Evolutionary conservation across 2,329 filamentous ascomycete species (phyloP).

Genomic region (Aureobasidium uvarum): DNA sequence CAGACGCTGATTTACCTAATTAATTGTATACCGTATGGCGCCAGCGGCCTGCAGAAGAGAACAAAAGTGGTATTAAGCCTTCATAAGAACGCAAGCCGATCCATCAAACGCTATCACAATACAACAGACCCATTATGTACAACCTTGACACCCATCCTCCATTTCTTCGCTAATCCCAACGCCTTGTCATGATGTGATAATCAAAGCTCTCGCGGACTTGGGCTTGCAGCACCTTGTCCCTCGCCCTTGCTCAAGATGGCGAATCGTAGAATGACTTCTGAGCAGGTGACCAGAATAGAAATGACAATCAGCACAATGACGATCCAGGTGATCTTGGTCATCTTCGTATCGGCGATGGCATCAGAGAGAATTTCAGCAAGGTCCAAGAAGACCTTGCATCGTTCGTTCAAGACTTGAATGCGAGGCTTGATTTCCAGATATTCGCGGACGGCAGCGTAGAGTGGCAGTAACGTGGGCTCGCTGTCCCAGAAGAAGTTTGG

Average conservation of each 20-base stretch:
- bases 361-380: slow-evolving; percentile 93
- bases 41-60: background rate
- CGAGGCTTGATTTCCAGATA: slow-evolving; percentile 97
- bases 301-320: slow-evolving; percentile 91
- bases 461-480: slow-evolving; percentile 88
- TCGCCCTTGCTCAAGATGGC: slow-evolving; percentile 57
- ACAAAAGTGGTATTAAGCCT: slow-evolving; percentile 17
- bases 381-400: slow-evolving; percentile 93
- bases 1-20: too few relatives aligned
- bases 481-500: slow-evolving; percentile 99
- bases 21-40: background rate
- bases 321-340: slow-evolving; percentile 97
- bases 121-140: slow-evolving; percentile 13
- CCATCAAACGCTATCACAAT: background rate
- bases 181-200: background rate
- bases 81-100: background rate
- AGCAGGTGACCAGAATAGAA: slow-evolving; percentile 85
- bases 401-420: slow-evolving; percentile 94
- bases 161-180: background rate
- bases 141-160: background rate
- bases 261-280: slow-evolving; percentile 85
- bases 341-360: slow-evolving; percentile 88
- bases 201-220: slow-evolving; percentile 22
- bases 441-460: slow-evolving; percentile 91
- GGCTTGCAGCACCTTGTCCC: slow-evolving; percentile 8